Evolutionary conservation across 2,329 filamentous ascomycete species (phyloP).

Genomic region (Tricladium varicosporioides): DNA sequence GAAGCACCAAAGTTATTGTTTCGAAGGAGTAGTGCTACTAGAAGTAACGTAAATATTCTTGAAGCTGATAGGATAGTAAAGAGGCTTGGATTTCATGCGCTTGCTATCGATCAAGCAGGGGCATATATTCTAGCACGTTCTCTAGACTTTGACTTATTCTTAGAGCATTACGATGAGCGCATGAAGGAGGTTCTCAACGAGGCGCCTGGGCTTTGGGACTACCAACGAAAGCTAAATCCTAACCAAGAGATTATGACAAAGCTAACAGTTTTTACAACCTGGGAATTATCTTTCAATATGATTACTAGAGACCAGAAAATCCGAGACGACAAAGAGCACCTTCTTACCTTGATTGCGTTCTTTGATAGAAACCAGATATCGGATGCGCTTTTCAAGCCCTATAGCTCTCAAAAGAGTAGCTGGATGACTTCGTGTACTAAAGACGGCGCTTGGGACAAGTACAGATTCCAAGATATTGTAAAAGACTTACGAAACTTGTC

Average conservation of each 20-base stretch:
- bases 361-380: slow-evolving; percentile 20
- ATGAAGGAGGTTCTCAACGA: slow-evolving; percentile 13
- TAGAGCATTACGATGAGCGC: slow-evolving; percentile 13
- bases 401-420: not conserved
- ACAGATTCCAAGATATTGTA: slow-evolving; percentile 15
- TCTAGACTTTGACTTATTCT: slow-evolving; percentile 13
- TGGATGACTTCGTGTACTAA: not conserved
- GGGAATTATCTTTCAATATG: slow-evolving; percentile 24
- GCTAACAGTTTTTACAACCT: slow-evolving; percentile 21
- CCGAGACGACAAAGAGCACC: not conserved
- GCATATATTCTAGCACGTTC: slow-evolving; percentile 21
- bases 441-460: slow-evolving; percentile 18
- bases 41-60: not conserved
- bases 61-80: slow-evolving; percentile 7
- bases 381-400: slow-evolving; percentile 16
- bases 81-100: slow-evolving; percentile 24
- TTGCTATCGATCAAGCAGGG: slow-evolving; percentile 31
- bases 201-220: slow-evolving; percentile 13
- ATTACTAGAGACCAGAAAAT: slow-evolving; percentile 10
- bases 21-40: not conserved
- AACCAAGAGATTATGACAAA: slow-evolving; percentile 1
- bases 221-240: slow-evolving; percentile 5
- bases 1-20: slow-evolving; percentile 15
- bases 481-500: slow-evolving; percentile 17
- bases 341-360: slow-evolving; percentile 22